Percentiles rank a stretch among this genome's conserved stretches.
These are phyloP conservation scores for Russula lepida DNA, from an alignment of 768 basidiomycete genomes.

Conservation along the genomic window DNA sequence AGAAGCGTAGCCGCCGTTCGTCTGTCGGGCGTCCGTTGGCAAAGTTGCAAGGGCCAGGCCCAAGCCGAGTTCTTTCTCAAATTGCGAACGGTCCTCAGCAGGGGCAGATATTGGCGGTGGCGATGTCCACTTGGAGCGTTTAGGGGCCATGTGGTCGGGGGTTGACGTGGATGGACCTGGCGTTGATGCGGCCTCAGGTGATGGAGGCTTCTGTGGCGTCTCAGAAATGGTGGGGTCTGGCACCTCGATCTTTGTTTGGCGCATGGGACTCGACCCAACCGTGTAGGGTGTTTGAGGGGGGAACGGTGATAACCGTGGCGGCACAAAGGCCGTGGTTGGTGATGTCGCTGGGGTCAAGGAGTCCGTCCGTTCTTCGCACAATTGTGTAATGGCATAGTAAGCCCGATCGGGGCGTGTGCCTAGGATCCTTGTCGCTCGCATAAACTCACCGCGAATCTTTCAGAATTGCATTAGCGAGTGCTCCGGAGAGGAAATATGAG, in stretches of 20 bases:
- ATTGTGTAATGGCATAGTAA: constrained; percentile 71
- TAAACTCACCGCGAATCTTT: constrained; percentile 97
- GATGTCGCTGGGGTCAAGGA: constrained; percentile 47
- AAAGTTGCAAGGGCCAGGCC: constrained; percentile 63
- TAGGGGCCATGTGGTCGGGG: constrained; percentile 68
- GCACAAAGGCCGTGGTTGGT: constrained; percentile 34
- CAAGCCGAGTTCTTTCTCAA: constrained; percentile 58
- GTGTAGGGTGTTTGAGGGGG: constrained; percentile 69
- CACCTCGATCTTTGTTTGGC: constrained; percentile 34
- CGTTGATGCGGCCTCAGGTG: constrained; percentile 17
- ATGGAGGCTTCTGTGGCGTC: constrained; percentile 38
- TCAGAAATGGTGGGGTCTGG: constrained; percentile 37
- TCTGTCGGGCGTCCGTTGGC: constrained; percentile 51
- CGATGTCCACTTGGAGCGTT: constrained; percentile 75
- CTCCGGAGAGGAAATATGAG: not conserved
- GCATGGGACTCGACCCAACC: constrained; percentile 52
- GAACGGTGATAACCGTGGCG: constrained; percentile 36
- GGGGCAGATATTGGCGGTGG: constrained; percentile 75
- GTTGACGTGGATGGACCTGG: constrained; percentile 20
- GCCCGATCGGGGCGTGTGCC: constrained; percentile 72
- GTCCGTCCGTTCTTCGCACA: constrained; percentile 83
- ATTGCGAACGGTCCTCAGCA: constrained; percentile 52
- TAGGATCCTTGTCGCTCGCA: constrained; percentile 87
- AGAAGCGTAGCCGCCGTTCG: constrained; percentile 37
- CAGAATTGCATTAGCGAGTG: constrained; percentile 9